A percentile compares a stretch with the other conserved stretches of the same genome.
Conservation (phyloP, 768 basidiomycete species). For the Asterophora parasitica region DNA sequence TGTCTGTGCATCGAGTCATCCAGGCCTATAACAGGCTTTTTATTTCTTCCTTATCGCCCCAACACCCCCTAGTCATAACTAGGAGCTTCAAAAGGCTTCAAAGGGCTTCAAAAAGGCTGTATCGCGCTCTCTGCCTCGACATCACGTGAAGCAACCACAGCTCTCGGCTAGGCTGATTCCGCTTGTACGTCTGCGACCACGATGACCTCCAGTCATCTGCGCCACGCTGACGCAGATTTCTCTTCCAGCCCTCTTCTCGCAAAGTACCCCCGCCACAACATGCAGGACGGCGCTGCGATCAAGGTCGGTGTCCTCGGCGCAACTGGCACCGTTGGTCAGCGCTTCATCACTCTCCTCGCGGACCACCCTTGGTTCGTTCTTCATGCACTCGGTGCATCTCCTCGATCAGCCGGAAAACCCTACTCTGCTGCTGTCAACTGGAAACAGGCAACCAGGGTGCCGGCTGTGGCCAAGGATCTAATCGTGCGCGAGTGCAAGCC, state of each 20-base stretch:
- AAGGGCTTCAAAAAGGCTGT: too few relatives aligned
- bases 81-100: too few relatives aligned
- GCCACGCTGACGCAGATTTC: conserved; percentile 22
- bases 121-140: not conserved
- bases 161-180: not conserved
- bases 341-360: conserved; percentile 86
- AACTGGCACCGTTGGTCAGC: conserved; percentile 93
- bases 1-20: too few relatives aligned
- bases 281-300: conserved; percentile 26
- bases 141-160: conserved; percentile 14
- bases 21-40: too few relatives aligned
- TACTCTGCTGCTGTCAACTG: conserved; percentile 75
- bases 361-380: conserved; percentile 88
- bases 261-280: conserved; percentile 31
- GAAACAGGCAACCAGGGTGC: conserved; percentile 85
- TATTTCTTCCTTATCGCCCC: too few relatives aligned
- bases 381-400: conserved; percentile 84
- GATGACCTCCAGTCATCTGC: conserved; percentile 9
- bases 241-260: conserved; percentile 24
- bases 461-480: conserved; percentile 52
- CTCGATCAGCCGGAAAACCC: conserved; percentile 78
- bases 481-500: conserved; percentile 75
- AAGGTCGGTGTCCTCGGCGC: conserved; percentile 80
- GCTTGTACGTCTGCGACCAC: conserved; percentile 7
- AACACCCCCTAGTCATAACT: too few relatives aligned